Conservation (phyloP, 2,329 filamentous ascomycete species). For the Ophidiomyces ophidiicola region DNA sequence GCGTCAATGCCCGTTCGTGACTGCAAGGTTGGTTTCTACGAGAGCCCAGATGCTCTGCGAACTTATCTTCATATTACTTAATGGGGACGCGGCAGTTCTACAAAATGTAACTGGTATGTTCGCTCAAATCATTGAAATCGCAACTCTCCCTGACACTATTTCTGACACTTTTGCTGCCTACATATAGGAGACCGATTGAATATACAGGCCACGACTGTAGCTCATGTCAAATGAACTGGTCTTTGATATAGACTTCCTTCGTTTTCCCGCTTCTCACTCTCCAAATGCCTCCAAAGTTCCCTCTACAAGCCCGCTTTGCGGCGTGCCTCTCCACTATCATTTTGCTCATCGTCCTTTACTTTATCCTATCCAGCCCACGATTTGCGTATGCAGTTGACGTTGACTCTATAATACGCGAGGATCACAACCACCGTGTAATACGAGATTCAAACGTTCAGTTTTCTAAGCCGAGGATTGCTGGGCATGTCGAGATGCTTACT, state of each 20-base stretch:
- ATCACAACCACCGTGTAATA: slow-evolving; percentile 39
- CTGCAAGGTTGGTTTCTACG: no score
- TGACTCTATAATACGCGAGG: slow-evolving; percentile 32
- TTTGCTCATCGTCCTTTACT: slow-evolving; percentile 48
- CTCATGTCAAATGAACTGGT: no score
- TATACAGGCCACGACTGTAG: no score
- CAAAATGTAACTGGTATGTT: no score
- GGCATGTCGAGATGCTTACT: neutral
- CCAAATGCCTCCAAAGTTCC: slow-evolving; percentile 41
- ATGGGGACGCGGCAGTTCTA: no score
- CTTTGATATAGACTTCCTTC: neutral
- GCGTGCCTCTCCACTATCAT: slow-evolving; percentile 52
- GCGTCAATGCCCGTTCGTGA: no score
- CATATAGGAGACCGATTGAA: no score
- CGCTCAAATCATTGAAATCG: no score
- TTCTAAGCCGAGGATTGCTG: neutral
- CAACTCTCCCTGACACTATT: no score
- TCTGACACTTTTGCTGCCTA: no score
- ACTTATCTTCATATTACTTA: no score
- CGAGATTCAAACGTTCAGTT: slow-evolving; percentile 19
- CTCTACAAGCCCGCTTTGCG: slow-evolving; percentile 59
- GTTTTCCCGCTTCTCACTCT: slow-evolving; percentile 17
- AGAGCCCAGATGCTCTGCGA: no score
- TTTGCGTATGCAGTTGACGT: slow-evolving; percentile 53
- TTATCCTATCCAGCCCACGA: slow-evolving; percentile 46